Evolutionary conservation across 1,284 basidiomycete genomes (phyloP).

Genomic region (Melampsora americana): DNA sequence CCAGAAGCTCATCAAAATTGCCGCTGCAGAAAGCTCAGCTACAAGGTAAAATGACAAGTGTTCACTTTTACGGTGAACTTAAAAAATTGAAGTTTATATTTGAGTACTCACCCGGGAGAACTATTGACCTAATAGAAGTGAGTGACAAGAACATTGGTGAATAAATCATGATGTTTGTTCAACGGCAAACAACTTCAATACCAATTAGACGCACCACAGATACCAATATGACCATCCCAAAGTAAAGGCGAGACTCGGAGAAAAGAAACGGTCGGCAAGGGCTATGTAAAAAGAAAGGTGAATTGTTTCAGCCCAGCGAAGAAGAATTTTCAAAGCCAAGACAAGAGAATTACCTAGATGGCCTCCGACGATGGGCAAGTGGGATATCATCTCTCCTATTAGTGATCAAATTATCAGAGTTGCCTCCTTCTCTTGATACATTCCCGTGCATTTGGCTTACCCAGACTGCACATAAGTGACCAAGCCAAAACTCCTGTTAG

Average conservation of each 20-base stretch:
- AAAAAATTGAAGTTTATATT: too few species aligned
- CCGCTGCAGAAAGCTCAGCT: slow-evolving; percentile 44
- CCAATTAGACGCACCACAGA: slow-evolving; percentile 14
- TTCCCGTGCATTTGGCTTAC: slow-evolving; percentile 5
- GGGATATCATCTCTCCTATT: too few species aligned
- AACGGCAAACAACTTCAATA: too few species aligned
- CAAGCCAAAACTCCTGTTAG: slow-evolving; percentile 35
- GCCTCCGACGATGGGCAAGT: too few species aligned
- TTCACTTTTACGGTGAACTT: too few species aligned
- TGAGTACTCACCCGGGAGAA: slow-evolving; percentile 26
- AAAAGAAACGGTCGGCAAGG: slow-evolving; percentile 45
- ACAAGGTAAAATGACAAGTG: neutral
- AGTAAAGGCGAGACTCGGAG: slow-evolving; percentile 45
- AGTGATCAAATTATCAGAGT: too few species aligned
- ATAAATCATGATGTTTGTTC: too few species aligned
- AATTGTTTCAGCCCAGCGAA: slow-evolving; percentile 29
- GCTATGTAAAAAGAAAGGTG: slow-evolving; percentile 38
- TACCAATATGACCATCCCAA: slow-evolving; percentile 46
- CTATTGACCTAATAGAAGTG: slow-evolving; percentile 23
- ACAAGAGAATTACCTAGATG: neutral
- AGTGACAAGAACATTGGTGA: neutral
- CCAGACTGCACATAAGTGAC: slow-evolving; percentile 43
- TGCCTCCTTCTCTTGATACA: neutral
- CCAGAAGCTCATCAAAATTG: slow-evolving; percentile 41
- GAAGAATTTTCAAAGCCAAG: neutral